phyloP scores from a whole-genome alignment of 345 rosid species.

The Eucalyptus marginata region DNA sequence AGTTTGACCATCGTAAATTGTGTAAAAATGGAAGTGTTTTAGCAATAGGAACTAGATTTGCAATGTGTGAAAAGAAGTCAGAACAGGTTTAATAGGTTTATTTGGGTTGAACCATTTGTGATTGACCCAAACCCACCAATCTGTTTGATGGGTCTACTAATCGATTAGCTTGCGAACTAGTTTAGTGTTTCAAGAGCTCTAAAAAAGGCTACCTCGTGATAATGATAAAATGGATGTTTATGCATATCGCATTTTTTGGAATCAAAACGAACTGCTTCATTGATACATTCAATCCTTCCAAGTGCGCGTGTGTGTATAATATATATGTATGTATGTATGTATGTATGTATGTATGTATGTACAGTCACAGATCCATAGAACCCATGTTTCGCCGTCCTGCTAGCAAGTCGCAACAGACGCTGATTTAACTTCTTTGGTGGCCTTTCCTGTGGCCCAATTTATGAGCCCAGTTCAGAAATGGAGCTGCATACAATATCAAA shows the following conservation, averaged over 20 bases:
- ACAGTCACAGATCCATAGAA: background rate
- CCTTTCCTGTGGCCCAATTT: background rate
- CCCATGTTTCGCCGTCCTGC: background rate
- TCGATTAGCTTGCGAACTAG: background rate
- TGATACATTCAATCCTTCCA: background rate
- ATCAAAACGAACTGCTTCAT: background rate
- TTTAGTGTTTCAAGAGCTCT: background rate
- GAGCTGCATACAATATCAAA: background rate
- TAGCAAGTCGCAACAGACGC: background rate
- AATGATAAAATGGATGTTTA: background rate
- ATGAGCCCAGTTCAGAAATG: background rate
- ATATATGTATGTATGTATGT: accelerated
- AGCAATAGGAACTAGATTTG: too few relatives aligned
- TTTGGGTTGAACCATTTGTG: too few relatives aligned
- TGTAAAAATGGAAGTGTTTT: too few relatives aligned
- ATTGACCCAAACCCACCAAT: too few relatives aligned
- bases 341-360: background rate
- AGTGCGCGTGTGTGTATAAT: background rate
- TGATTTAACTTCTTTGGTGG: background rate
- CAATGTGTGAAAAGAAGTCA: too few relatives aligned
- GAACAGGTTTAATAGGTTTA: too few relatives aligned
- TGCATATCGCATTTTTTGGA: background rate
- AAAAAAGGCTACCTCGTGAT: background rate
- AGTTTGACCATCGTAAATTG: too few relatives aligned
- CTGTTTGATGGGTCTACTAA: background rate